These are phyloP conservation scores for Cavenderia fasciculata DNA, from an alignment of 78 protist species.

Conservation along the genomic window DNA sequence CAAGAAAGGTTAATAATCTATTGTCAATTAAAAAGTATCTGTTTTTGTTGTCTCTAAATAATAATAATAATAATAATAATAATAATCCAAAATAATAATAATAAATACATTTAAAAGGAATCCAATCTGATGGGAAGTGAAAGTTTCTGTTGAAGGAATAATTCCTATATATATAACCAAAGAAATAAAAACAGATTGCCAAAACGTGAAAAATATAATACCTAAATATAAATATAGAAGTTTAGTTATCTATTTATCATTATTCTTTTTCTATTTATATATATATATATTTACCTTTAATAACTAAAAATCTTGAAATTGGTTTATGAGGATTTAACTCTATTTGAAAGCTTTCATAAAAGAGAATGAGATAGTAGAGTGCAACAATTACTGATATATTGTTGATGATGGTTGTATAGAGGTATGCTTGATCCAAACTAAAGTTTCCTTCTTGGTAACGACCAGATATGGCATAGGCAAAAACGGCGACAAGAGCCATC, in stretches of 20 bases:
- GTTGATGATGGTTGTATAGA: slow-evolving; percentile 8
- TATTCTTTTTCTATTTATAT: no score
- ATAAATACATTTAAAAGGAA: slow-evolving; percentile 7
- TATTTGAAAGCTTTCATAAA: slow-evolving; percentile 36
- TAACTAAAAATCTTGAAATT: slow-evolving; percentile 15
- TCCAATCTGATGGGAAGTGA: not conserved
- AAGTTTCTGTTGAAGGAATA: slow-evolving; percentile 9
- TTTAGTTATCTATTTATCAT: no score
- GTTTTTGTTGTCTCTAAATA: not conserved
- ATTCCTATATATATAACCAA: slow-evolving; percentile 8
- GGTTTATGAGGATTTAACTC: slow-evolving; percentile 31
- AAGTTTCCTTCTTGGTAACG: slow-evolving; percentile 12
- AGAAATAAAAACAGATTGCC: slow-evolving; percentile 32
- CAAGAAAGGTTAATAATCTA: no score
- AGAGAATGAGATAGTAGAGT: slow-evolving; percentile 16
- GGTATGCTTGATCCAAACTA: not conserved
- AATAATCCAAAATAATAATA: not conserved
- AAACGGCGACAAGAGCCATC: not conserved
- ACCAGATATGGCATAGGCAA: not conserved
- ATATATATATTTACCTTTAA: slow-evolving; percentile 1
- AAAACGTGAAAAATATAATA: slow-evolving; percentile 6
- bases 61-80: not conserved
- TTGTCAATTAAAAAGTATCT: not conserved
- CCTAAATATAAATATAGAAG: no score
- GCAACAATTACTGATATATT: slow-evolving; percentile 45